Conservation (phyloP, 305 asterid genomes). For the Nicotiana rustica region DNA sequence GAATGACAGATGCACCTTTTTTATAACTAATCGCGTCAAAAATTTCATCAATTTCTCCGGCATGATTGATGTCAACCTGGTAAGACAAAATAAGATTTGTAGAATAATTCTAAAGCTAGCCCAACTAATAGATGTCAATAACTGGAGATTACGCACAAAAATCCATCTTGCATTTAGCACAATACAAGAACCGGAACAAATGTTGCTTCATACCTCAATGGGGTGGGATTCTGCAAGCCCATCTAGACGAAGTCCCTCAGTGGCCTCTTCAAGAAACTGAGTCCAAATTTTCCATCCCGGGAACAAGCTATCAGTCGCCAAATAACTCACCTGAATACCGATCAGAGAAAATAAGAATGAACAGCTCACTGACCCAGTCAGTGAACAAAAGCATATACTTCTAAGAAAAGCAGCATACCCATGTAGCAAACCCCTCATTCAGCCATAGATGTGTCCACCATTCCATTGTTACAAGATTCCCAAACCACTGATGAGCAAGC, state of each 20-base stretch:
- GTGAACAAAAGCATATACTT: conserved; percentile 36
- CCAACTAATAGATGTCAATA: conserved; percentile 22
- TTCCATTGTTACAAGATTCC: conserved; percentile 98
- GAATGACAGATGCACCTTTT: conserved; percentile 98
- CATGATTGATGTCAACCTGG: conserved; percentile 95
- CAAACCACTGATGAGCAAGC: conserved; percentile 99
- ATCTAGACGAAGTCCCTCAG: conserved; percentile 94
- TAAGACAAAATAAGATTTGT: conserved; percentile 43
- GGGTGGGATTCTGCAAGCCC: conserved; percentile 98
- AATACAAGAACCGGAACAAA: neutral
- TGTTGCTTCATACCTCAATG: conserved; percentile 67
- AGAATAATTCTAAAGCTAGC: conserved; percentile 20
- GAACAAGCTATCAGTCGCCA: conserved; percentile 89
- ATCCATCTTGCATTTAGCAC: conserved; percentile 15
- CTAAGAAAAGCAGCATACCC: conserved; percentile 62
- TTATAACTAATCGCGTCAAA: conserved; percentile 96
- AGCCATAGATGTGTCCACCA: conserved; percentile 99
- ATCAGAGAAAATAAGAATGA: conserved; percentile 35
- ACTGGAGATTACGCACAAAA: conserved; percentile 12
- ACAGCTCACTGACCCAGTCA: conserved; percentile 25
- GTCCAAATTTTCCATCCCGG: conserved; percentile 99
- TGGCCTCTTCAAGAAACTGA: conserved; percentile 90
- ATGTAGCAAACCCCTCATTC: conserved; percentile 98
- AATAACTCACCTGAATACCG: conserved; percentile 84
- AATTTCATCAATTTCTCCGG: conserved; percentile 93